Percentiles rank a stretch among this genome's conserved stretches.
These are phyloP conservation scores for Saturnispora besseyi DNA, from an alignment of 805 yeast species.

Conservation along the genomic window DNA sequence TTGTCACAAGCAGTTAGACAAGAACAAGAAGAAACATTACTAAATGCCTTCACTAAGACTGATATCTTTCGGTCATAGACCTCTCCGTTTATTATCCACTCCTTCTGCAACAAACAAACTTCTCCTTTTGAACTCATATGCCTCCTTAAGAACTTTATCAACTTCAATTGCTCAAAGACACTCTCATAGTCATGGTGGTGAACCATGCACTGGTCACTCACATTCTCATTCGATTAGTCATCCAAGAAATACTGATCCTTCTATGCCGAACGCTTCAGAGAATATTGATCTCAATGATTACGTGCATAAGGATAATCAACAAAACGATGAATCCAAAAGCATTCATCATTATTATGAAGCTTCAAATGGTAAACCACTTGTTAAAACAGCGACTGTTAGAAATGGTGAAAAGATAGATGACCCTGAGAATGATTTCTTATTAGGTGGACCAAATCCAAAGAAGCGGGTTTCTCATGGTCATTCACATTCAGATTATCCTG, in stretches of 20 bases:
- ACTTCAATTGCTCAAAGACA: not conserved
- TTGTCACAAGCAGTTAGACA: too few relatives aligned
- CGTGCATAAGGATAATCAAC: not conserved
- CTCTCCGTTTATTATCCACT: too few relatives aligned
- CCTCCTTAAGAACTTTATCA: not conserved
- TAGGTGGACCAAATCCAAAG: constrained; percentile 1
- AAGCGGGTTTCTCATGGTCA: constrained; percentile 23
- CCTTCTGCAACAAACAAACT: too few relatives aligned
- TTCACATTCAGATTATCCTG: constrained; percentile 25
- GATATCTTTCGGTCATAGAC: too few relatives aligned
- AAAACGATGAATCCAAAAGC: not conserved
- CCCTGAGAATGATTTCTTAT: constrained; percentile 1
- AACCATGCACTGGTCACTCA: constrained; percentile 5
- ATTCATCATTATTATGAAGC: constrained; percentile 16
- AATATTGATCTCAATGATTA: constrained; percentile 3
- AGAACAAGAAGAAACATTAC: too few relatives aligned
- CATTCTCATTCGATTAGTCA: constrained; percentile 8
- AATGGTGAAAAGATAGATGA: constrained; percentile 7
- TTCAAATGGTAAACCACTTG: constrained; percentile 5
- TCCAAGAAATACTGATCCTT: not conserved
- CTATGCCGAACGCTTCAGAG: not conserved
- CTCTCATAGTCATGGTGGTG: constrained; percentile 9
- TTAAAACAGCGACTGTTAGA: constrained; percentile 7
- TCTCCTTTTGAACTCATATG: too few relatives aligned
- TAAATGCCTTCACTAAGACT: too few relatives aligned